Percentiles rank a stretch among this genome's conserved stretches.
phyloP scores from a whole-genome alignment of 495 filamentous ascomycete species.

The Pseudevernia furfuracea region DNA sequence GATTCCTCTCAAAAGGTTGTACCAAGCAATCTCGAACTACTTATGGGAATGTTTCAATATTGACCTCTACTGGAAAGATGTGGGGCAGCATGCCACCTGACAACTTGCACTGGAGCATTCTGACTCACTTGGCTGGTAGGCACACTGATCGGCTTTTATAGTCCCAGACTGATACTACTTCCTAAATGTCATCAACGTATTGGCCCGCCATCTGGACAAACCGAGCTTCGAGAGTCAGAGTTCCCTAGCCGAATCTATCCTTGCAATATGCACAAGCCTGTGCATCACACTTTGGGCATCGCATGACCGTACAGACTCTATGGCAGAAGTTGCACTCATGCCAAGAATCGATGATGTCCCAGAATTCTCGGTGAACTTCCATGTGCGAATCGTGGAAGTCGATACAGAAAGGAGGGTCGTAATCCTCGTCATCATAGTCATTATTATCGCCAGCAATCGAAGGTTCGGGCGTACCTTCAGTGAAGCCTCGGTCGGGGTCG shows the following conservation, averaged over 20 bases:
- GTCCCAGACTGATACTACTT: background rate
- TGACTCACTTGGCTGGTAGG: background rate
- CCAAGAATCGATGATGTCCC: background rate
- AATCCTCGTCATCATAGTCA: background rate
- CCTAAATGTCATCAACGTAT: background rate
- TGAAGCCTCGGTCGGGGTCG: slow-evolving; percentile 2
- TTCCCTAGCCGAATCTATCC: background rate
- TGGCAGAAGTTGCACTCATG: slow-evolving; percentile 5
- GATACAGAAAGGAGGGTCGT: background rate
- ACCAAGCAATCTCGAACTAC: background rate
- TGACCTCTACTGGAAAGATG: background rate
- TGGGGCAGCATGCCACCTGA: background rate
- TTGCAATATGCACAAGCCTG: slow-evolving; percentile 11
- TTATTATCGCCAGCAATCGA: background rate
- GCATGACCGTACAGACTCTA: background rate
- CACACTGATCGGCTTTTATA: background rate
- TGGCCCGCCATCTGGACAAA: background rate
- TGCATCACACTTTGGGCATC: slow-evolving; percentile 8
- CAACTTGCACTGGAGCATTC: background rate
- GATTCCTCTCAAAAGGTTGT: background rate
- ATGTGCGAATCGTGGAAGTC: slow-evolving; percentile 1
- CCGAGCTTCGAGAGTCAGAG: background rate
- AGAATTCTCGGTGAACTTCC: slow-evolving; percentile 10
- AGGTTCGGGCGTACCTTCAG: background rate
- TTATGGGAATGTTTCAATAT: background rate